A percentile compares a stretch with the other conserved stretches of the same genome.
These are phyloP conservation scores for Epichloe bromicola DNA, from an alignment of 2,329 filamentous ascomycete genomes.

Conservation along the genomic window DNA sequence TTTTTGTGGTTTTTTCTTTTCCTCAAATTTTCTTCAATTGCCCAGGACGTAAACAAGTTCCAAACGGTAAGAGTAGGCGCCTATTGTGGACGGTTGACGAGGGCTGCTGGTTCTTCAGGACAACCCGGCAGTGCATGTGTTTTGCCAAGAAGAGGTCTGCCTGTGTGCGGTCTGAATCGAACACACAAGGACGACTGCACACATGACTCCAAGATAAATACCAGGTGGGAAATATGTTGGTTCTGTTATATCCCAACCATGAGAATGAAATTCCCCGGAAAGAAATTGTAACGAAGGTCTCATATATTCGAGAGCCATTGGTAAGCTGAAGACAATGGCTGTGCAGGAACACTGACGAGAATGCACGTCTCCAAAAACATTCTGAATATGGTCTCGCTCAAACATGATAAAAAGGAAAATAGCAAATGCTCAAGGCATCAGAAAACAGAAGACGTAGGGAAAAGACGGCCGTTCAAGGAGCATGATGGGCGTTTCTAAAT, in stretches of 20 bases:
- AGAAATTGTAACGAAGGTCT: not conserved
- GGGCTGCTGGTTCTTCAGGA: too few relatives aligned
- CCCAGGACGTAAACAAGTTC: too few relatives aligned
- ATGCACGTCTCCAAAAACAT: not conserved
- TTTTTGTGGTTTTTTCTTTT: not conserved
- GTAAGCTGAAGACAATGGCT: not conserved
- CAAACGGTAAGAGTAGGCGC: too few relatives aligned
- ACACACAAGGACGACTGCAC: too few relatives aligned
- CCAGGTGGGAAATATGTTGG: not conserved
- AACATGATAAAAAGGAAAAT: not conserved
- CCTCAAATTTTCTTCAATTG: too few relatives aligned
- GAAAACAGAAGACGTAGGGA: not conserved
- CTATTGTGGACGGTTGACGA: too few relatives aligned
- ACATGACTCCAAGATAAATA: too few relatives aligned
- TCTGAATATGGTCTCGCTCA: not conserved
- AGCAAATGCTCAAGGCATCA: not conserved
- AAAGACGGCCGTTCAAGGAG: conserved; percentile 1
- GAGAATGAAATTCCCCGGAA: not conserved
- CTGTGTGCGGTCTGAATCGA: too few relatives aligned
- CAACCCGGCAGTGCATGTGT: too few relatives aligned
- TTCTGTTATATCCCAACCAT: not conserved
- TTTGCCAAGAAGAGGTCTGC: too few relatives aligned
- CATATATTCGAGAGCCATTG: not conserved
- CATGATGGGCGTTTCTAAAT: conserved; percentile 8
- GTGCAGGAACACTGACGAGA: not conserved